Base-by-base conservation (phyloP, 768 basidiomycete genomes). In the Boletus insuetus region DNA sequence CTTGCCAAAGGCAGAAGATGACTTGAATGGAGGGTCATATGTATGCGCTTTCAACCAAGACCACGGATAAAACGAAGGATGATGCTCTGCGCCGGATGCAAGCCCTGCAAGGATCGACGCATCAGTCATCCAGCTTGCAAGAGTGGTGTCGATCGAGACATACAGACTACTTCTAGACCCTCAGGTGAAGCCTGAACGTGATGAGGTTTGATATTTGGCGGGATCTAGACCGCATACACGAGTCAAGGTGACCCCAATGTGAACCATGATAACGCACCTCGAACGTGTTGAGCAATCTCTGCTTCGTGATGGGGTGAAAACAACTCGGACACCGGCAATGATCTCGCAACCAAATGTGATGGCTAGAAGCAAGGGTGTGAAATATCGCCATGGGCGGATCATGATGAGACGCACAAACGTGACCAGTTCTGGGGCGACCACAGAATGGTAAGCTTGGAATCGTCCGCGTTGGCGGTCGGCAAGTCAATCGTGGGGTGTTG, bases 341-440 rank as follows among this genome's bases (percentile, higher is more conserved):
- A 65, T 98, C 96, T 42, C 92, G 78, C 22, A 98, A 74, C 89
- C 93, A 97, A 39, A 93, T 82, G 64, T 94, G 85, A 67, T 96
- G 92, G 66, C 95, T 98, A 60, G 26, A 59, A 42, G 24, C n/a
- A 7, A 19, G n/a, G 39, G 4, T 11, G 20, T 26, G 44, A 43
- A 32, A 29, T 44, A 37, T 37, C 35, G 16, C 46, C 44, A 43
- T 51, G 34, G 50, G 42, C 35, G 17, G 32, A 43, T 54, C 49
- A 31, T 16, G 22, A 24, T 19, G 31, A 37, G 42, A 78, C 89
- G 59, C 67, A 93, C 92, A 87, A 94, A 72, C 85, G 77, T 3
- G 91, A 89, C 82, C 85, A 87, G 2, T 75, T 80, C 55, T 79
- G 77, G 11, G 83, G 80, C 57, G 88, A 78, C 89, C 91, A 94